Base-by-base conservation (phyloP, 768 basidiomycete genomes). In the Antrodiella citrinella region DNA sequence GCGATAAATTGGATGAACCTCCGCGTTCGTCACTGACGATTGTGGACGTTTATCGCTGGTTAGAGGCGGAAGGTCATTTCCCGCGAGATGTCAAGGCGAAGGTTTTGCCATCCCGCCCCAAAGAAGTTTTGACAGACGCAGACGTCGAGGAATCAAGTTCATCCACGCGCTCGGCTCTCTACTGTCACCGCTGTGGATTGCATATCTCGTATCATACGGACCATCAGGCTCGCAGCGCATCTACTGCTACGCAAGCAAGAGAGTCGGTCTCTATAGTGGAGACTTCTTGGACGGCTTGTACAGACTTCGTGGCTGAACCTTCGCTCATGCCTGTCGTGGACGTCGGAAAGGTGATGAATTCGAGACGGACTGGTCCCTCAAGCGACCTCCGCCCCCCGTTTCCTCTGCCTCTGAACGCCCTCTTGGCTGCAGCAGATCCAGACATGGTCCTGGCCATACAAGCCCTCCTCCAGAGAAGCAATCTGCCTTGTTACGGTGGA, bases 21-120 rank as follows among this genome's bases (percentile, higher is more conserved):
- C 21, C 41, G 24, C 50, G 40, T 26, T 59, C 65, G 19, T 45
- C 55, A 7, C 60, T 75, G 18, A 69, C 67, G 4, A 63, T 67
- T 2, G 71, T 66, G 7, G 74, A 76, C 38, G 68, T 77, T 5
- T 74, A 68, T 52, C 65, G 58, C 30, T 77, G 72, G 67, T 61
- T 76, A 18, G 71, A 72, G 51, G 72, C 72, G 18, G 59, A 68
- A 55, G 65, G 66, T 13, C 62, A 62, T 25, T 73, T 72, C 54
- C 64, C 67, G 19, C 69, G 73, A 40, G 57, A 60, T 3, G 54
- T 52, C 18, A 51, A 35, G 49, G 54, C 46, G 41, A 53, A 48
- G 43, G 51, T 44, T n/a, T 45, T 12, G 55, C 47, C 56, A 10
- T 39, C 24, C 50, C 53, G n/a, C 10, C 23, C 41, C 41, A 43